Conservation (phyloP, 2,329 filamentous ascomycete genomes). For the Ophiostoma ulmi region DNA sequence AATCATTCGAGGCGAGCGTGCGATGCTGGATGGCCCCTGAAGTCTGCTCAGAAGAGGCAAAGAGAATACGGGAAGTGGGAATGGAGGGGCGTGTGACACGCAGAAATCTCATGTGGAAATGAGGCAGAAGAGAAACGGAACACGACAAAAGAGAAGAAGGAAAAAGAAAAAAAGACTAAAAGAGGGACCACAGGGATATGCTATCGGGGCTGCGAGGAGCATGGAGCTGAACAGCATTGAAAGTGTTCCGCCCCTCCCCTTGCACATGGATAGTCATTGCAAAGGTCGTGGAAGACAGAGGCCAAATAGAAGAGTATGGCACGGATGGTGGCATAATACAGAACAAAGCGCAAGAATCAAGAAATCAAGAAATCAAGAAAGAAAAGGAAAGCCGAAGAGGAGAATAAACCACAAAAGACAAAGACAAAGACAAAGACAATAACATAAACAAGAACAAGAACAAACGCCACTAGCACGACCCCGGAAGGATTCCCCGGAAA, state of each 20-base stretch:
- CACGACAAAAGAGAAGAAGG: slow-evolving; percentile 4
- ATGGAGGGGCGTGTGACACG: slow-evolving; percentile 10
- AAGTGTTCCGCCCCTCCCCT: background rate
- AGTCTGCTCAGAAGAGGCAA: background rate
- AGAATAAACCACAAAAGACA: background rate
- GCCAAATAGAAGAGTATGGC: background rate
- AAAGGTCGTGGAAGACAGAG: background rate
- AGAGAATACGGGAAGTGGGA: background rate
- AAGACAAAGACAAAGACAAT: background rate
- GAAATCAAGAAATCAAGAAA: background rate
- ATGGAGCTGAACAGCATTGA: background rate
- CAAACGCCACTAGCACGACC: background rate
- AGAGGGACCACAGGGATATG: slow-evolving; percentile 7
- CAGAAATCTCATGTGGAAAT: slow-evolving; percentile 1
- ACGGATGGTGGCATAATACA: background rate
- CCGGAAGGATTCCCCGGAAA: slow-evolving; percentile 15
- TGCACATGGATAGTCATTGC: background rate
- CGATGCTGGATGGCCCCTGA: slow-evolving; percentile 1
- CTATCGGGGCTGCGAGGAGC: slow-evolving; percentile 2
- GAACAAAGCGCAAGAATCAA: no score
- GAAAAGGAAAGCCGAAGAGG: background rate
- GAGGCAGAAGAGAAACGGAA: background rate
- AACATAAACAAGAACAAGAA: background rate
- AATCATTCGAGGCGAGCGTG: background rate
- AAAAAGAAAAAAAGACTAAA: background rate